Base-by-base conservation (phyloP, 1,284 basidiomycete species). In the Hemileia vastatrix region DNA sequence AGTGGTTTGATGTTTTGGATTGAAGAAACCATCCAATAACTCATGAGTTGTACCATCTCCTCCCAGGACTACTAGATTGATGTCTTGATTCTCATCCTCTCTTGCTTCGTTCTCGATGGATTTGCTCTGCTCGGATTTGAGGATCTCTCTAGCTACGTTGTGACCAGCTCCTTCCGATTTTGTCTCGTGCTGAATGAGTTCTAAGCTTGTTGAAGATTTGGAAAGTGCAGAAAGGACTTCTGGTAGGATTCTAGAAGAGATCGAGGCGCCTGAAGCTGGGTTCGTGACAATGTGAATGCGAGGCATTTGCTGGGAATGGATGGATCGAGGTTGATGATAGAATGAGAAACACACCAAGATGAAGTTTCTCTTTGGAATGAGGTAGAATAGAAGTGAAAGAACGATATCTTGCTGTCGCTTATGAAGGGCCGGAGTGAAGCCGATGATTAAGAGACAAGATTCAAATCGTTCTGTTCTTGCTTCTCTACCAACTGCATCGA, bases 41-140 rank as follows among this genome's bases (percentile, higher is more conserved):
- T 93, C 90, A 73, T 91, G 87, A 36, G 91, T 78, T 0, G 90
- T 93, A 15, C 90, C 90, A 72, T 93, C 90, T 6, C 90, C 90
- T 2, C 88, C 87, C n/a, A n/a, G n/a, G n/a, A n/a, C n/a, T n/a
- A n/a, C n/a, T n/a, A n/a, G n/a, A n/a, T 27, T 27, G 27, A 27
- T 27, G 27, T 27, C 27, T 27, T 27, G 27, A 27, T 27, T 27
- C 27, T 27, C 27, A 27, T 13, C 44, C 9, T 8, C n/a, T 18
- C 8, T 27, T 18, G 59, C n/a, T 8, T 18, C 18, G 2, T 13
- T 44, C 4, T 15, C 47, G 18, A n/a, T 24, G 5, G 47, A 47
- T 13, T 52, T 43, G 5, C 27, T 27, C 27, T 27, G 27, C 27
- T 27, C 27, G 27, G 27, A 27, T 27, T 27, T 27, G 27, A 27